These are phyloP conservation scores for Colletotrichum tanaceti DNA, from an alignment of 2,329 filamentous ascomycete species.

Conservation along the genomic window DNA sequence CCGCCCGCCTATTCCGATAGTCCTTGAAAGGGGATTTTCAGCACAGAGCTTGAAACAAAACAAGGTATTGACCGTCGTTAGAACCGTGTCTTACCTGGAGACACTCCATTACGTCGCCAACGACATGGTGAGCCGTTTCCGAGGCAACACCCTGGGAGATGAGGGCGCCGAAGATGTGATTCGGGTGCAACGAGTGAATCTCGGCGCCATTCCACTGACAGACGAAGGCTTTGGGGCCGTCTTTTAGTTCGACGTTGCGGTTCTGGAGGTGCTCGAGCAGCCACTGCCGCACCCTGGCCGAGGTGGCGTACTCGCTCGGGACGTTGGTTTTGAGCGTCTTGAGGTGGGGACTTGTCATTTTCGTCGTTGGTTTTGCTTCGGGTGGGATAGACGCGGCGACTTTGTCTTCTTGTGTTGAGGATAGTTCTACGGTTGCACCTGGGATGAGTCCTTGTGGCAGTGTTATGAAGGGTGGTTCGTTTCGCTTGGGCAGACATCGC, in stretches of 20 bases:
- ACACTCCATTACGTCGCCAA: constrained; percentile 28
- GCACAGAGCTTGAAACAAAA: not conserved
- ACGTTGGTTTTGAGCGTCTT: not conserved
- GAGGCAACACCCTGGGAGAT: constrained; percentile 23
- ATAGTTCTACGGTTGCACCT: not conserved
- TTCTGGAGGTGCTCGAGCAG: constrained; percentile 20
- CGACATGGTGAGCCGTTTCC: constrained; percentile 16
- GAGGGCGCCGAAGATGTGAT: constrained; percentile 19
- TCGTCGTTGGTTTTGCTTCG: not conserved
- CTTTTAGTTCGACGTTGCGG: constrained; percentile 9
- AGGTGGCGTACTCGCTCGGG: constrained; percentile 16
- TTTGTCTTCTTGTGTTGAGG: not conserved
- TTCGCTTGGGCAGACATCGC: not conserved
- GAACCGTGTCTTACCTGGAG: not conserved
- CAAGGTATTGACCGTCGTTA: not conserved
- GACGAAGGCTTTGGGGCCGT: constrained; percentile 17
- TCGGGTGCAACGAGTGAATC: constrained; percentile 24
- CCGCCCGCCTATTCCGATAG: not conserved
- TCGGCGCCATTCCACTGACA: constrained; percentile 22
- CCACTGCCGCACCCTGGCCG: constrained; percentile 14
- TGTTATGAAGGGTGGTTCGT: not conserved
- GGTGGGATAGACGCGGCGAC: not conserved
- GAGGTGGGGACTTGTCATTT: not conserved
- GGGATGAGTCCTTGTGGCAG: not conserved
- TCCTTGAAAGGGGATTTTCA: not conserved